Base-by-base conservation (phyloP, 495 filamentous ascomycete species). In the Hypoxylon lienhwacheense region DNA sequence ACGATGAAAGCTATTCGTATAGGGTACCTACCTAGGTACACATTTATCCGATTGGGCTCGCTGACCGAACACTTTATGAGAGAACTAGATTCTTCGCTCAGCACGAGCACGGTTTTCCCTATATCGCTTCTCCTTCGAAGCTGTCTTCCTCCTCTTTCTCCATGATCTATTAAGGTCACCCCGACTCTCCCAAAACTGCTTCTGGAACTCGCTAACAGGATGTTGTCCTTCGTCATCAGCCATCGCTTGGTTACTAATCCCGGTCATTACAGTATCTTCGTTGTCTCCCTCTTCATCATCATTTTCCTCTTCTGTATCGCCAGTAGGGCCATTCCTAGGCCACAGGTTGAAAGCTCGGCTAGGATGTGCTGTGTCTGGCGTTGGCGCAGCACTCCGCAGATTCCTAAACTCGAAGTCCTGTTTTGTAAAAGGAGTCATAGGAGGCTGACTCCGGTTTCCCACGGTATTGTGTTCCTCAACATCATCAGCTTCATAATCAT, bases 181-280 rank as follows among this genome's bases (percentile, higher is more conserved):
- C 1, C 92, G 78, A 52, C 91, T 80, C 67, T 95, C 91, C 82
- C 88, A 97, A 70, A 97, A 98, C 82, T 85, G 90, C 64, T 91
- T 88, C 31, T 85, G 77, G 70, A 96, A 97, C 15, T 88, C 85
- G 24, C 83, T 85, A 3, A 72, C 67, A 2, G 69, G 31, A 12
- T 43, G 20, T 55, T 48, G 67, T 59, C 28, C 56, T 35, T 36
- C 60, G 36, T 26, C 42, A 11, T 17, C 50, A 3, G 24, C 7
- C 1, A 12, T 43, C 0, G 42, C 53, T 10, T 55, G 31, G 6
- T 61, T 65, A 11, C 60, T 73, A 12, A 66, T 63, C 35, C 55
- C 24, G 14, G 19, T 51, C 42, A 67, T 73, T 4, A 64, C 68
- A 6, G 70, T 72, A 14, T 77, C 74, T 21, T 46, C 55, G 0